Percentiles rank a stretch among this genome's conserved stretches.
Evolutionary conservation across 2,329 filamentous ascomycete genomes (phyloP).

Genomic region (Colletotrichum sp.): DNA sequence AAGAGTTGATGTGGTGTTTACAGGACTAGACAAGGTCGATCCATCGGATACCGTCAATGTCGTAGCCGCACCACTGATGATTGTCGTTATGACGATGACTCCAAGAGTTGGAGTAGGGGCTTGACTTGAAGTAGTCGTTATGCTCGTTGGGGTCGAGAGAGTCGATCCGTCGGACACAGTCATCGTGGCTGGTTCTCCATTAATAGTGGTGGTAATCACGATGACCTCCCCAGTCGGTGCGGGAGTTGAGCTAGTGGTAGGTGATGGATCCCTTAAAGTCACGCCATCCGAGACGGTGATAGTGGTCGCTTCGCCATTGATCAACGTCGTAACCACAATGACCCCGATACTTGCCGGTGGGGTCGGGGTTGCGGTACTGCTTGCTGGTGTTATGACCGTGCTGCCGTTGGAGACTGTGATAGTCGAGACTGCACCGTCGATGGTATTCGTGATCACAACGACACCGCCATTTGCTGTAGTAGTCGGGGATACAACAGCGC

Average conservation of each 20-base stretch:
- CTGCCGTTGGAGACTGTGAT: neutral
- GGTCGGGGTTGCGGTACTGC: neutral
- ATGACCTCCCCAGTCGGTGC: neutral
- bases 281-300: neutral
- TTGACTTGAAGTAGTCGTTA: neutral
- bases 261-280: neutral
- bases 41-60: neutral
- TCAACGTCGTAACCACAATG: neutral
- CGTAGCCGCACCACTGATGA: neutral
- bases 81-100: neutral
- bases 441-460: neutral
- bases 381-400: neutral
- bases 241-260: neutral
- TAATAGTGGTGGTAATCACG: neutral
- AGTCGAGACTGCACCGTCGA: neutral
- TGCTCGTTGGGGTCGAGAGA: neutral
- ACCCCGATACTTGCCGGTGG: neutral
- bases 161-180: neutral
- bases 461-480: neutral
- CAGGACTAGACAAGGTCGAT: rapidly evolving
- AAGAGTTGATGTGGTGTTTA: neutral
- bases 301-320: neutral
- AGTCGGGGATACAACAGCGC: neutral
- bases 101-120: neutral
- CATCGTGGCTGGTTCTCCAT: neutral